These are phyloP conservation scores for Talaromyces atroroseus DNA, from an alignment of 2,329 filamentous ascomycete genomes.

Conservation along the genomic window DNA sequence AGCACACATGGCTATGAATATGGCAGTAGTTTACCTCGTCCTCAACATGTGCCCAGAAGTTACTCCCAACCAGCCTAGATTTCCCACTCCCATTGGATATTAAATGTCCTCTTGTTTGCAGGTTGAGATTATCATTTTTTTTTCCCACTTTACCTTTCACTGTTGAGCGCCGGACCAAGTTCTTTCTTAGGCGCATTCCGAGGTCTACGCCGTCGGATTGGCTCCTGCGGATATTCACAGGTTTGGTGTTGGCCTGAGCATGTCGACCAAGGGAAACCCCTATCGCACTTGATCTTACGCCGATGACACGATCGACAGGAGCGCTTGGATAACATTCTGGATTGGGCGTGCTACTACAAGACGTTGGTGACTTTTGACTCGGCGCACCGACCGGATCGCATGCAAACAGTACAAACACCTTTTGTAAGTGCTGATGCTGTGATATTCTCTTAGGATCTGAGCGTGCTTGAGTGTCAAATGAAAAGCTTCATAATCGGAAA, in stretches of 20 bases:
- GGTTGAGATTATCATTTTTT: neutral
- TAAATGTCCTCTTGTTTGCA: neutral
- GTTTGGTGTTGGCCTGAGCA: neutral
- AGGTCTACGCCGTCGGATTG: conserved; percentile 2
- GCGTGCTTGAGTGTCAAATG: no score
- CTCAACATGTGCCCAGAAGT: conserved; percentile 9
- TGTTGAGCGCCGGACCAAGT: neutral
- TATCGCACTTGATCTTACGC: conserved; percentile 5
- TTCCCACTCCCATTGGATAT: conserved; percentile 1
- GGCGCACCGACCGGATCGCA: no score
- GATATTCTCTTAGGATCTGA: no score
- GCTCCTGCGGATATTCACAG: conserved; percentile 4
- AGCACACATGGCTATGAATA: neutral
- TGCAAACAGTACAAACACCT: no score
- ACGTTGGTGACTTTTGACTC: no score
- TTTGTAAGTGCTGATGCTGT: no score
- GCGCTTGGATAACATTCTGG: neutral
- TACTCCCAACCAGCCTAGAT: conserved; percentile 1
- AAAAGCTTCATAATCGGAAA: conserved; percentile 24
- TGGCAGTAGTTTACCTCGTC: conserved; percentile 1
- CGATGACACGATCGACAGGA: conserved; percentile 4
- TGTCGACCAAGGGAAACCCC: neutral
- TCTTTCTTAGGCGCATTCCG: neutral
- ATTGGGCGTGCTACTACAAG: neutral
- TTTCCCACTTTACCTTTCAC: neutral